These are phyloP conservation scores for Cryphonectria naterciae DNA, from an alignment of 2,329 filamentous ascomycete species.

Conservation along the genomic window DNA sequence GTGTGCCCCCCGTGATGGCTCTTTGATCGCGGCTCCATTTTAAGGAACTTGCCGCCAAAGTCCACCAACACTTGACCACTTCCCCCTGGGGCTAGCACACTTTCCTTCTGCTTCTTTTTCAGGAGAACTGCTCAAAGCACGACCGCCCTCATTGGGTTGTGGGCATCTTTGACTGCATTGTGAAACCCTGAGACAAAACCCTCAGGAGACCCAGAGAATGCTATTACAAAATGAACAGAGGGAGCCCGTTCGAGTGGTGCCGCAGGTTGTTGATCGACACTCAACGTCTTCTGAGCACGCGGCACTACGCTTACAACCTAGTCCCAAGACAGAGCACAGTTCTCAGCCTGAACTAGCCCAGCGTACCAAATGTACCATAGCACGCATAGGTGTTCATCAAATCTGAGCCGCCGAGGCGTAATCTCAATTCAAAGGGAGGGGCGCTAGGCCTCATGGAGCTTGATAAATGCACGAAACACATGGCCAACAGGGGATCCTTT, in stretches of 20 bases:
- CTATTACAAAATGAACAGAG: background rate
- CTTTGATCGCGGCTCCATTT: background rate
- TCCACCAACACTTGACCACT: background rate
- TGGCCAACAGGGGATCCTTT: slow-evolving; percentile 20
- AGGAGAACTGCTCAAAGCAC: background rate
- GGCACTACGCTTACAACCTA: background rate
- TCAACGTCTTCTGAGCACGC: background rate
- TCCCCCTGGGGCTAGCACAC: background rate
- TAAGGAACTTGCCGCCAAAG: background rate
- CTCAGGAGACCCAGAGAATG: background rate
- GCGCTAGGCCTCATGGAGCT: slow-evolving; percentile 13
- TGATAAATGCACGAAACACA: slow-evolving; percentile 25
- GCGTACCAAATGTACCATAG: background rate
- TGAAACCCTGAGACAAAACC: background rate
- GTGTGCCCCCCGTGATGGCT: background rate
- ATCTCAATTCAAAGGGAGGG: slow-evolving; percentile 12
- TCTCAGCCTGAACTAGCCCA: slow-evolving; percentile 29
- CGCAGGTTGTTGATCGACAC: background rate
- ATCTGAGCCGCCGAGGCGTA: background rate
- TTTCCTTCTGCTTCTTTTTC: background rate
- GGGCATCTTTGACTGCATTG: background rate
- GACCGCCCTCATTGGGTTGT: background rate
- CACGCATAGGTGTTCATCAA: background rate
- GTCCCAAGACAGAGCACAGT: slow-evolving; percentile 24
- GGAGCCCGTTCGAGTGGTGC: background rate